Evolutionary conservation across 169 alveolate species (phyloP).

Genomic region (Pseudocohnilembus persalinus): DNA sequence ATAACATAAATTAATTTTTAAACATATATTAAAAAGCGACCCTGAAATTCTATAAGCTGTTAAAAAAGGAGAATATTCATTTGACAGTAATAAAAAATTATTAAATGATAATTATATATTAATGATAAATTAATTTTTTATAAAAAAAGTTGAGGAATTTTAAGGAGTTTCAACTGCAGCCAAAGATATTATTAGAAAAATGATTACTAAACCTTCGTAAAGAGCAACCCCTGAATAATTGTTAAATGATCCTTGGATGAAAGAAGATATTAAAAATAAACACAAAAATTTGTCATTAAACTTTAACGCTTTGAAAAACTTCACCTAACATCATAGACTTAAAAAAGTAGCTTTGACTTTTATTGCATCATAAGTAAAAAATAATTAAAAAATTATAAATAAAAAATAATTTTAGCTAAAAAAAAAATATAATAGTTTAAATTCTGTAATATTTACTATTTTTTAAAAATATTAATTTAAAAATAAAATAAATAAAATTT

Average conservation of each 20-base stretch:
- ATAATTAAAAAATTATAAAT: neutral
- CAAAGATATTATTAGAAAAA: slow-evolving; percentile 57
- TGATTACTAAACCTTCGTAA: slow-evolving; percentile 63
- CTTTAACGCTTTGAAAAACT: slow-evolving; percentile 37
- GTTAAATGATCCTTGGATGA: slow-evolving; percentile 61
- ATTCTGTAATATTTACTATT: too few species aligned
- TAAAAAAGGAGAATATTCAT: slow-evolving; percentile 37
- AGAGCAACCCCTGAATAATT: slow-evolving; percentile 62
- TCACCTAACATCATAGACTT: slow-evolving; percentile 47
- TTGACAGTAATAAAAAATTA: slow-evolving; percentile 9
- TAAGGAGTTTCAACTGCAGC: slow-evolving; percentile 64
- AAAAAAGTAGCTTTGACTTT: slow-evolving; percentile 75
- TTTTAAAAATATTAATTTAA: too few species aligned
- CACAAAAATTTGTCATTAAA: slow-evolving; percentile 26
- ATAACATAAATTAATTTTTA: too few species aligned
- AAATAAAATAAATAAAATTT: too few species aligned
- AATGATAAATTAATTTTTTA: neutral
- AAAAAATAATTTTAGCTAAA: too few species aligned
- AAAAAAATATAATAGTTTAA: too few species aligned
- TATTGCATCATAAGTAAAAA: slow-evolving; percentile 62
- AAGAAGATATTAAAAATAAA: slow-evolving; percentile 32
- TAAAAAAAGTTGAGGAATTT: slow-evolving; percentile 53
- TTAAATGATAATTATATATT: neutral
- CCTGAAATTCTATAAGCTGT: slow-evolving; percentile 45
- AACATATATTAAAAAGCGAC: slow-evolving; percentile 7